phyloP scores from a whole-genome alignment of 2,329 filamentous ascomycete species.

The Alternaria brassicae region DNA sequence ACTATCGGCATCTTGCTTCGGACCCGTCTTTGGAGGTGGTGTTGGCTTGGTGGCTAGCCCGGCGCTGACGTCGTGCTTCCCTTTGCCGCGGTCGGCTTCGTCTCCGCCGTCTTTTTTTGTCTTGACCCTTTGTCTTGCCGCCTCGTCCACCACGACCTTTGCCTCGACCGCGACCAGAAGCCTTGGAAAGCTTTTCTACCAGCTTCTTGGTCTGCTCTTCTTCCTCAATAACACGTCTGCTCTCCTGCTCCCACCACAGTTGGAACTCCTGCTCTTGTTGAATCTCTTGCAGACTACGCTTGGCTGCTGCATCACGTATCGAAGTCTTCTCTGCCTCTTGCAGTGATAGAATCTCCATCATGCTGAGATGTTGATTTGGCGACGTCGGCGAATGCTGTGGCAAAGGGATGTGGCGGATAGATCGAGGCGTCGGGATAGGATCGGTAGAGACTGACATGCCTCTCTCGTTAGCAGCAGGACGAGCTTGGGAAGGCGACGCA shows the following conservation, averaged over 20 bases:
- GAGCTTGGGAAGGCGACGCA: slow-evolving; percentile 37
- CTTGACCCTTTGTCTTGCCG: slow-evolving; percentile 29
- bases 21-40: slow-evolving; percentile 9
- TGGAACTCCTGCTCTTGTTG: slow-evolving; percentile 97
- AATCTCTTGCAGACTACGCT: slow-evolving; percentile 90
- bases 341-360: slow-evolving; percentile 87
- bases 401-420: slow-evolving; percentile 58
- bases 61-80: slow-evolving; percentile 18
- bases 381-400: slow-evolving; percentile 68
- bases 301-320: slow-evolving; percentile 83
- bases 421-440: slow-evolving; percentile 51
- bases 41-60: slow-evolving; percentile 3
- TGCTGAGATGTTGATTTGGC: slow-evolving; percentile 71
- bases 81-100: slow-evolving; percentile 24
- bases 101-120: slow-evolving; percentile 35
- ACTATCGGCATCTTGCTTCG: slow-evolving; percentile 15
- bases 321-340: slow-evolving; percentile 84
- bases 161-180: slow-evolving; percentile 33
- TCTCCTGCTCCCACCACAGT: slow-evolving; percentile 94
- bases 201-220: slow-evolving; percentile 53
- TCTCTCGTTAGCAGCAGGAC: slow-evolving; percentile 33
- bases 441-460: slow-evolving; percentile 47
- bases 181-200: slow-evolving; percentile 36
- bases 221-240: slow-evolving; percentile 71
- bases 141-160: slow-evolving; percentile 28